Base-by-base conservation (phyloP, 129 eudicot species). In the Centrapalus pauciflorus region DNA sequence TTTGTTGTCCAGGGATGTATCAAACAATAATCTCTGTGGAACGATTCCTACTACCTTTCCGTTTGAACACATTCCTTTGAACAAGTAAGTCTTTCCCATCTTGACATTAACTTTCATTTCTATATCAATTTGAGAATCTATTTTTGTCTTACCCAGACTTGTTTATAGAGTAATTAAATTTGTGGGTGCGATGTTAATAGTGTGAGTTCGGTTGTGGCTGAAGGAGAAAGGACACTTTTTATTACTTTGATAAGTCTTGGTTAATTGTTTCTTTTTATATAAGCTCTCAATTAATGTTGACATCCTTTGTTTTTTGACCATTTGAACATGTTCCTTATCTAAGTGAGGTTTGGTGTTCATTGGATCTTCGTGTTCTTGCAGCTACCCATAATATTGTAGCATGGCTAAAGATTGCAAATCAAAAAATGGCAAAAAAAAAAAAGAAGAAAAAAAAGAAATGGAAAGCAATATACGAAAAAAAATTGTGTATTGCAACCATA, bases 1-100 rank as follows among this genome's bases (percentile, higher is more conserved):
- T 79, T 34, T 66, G 12, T 64, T 73, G 61, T 79, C 51, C 85
- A 92, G 98, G 67, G 98, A 92, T 72, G 91, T 92, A 66, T 88
- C 95, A 20, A 83, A 69, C 80, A 92, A 92, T 82, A 66, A 92
- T 64, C 76, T 92, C 23, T 92, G 98, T 51, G 98, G 98, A 59
- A 72, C 98, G 13, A 83, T 92, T 50, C 98, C 98, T 58, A 85
- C 91, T 28, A 64, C 69, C 6, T 95, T 96, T 56, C 85, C 96
- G 38, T 92, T 92, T 85, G 96, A 85, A 81, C 96, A 70, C 82
- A 85, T 92, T 56, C 95, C 98, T 41, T 55, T 83, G 67, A 82
- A 63, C 87, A 92, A 92, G 98, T 92, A 85, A 84, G 88, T 37
- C 55, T 26, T 72, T 55, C 51, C 48, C 32, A 8, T 6, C 10